A percentile compares a stretch with the other conserved stretches of the same genome.
These are phyloP conservation scores for Plectosphaerella plurivora DNA, from an alignment of 2,329 filamentous ascomycete genomes.

Conservation along the genomic window DNA sequence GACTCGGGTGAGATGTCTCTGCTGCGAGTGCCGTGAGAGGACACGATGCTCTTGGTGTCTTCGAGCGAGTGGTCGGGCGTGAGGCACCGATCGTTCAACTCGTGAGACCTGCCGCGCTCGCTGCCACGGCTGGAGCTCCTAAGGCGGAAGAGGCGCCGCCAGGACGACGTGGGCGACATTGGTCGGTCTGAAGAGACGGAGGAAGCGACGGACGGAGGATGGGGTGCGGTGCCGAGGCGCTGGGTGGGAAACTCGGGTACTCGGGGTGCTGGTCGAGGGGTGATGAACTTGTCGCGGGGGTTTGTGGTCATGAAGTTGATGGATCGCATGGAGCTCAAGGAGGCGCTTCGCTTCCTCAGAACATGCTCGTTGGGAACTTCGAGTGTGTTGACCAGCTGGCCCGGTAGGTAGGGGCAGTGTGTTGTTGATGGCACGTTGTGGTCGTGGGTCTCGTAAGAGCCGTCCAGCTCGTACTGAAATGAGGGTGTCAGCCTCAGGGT, in stretches of 20 bases:
- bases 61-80: slow-evolving; percentile 17
- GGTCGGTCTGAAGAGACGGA: slow-evolving; percentile 26
- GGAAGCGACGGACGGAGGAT: slow-evolving; percentile 23
- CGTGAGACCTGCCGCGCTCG: slow-evolving; percentile 26
- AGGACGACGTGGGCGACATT: slow-evolving; percentile 43
- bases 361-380: slow-evolving; percentile 70
- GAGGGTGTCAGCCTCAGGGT: slow-evolving; percentile 18
- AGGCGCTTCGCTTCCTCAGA: slow-evolving; percentile 58
- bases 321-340: slow-evolving; percentile 54
- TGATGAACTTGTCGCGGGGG: slow-evolving; percentile 69
- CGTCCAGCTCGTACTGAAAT: slow-evolving; percentile 74
- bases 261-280: slow-evolving; percentile 48
- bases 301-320: slow-evolving; percentile 70
- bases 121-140: slow-evolving; percentile 28
- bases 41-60: slow-evolving; percentile 24
- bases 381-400: slow-evolving; percentile 81
- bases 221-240: slow-evolving; percentile 25
- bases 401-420: slow-evolving; percentile 79
- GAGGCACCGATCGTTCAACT: slow-evolving; percentile 17
- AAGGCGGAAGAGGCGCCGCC: slow-evolving; percentile 47
- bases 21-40: slow-evolving; percentile 38
- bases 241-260: slow-evolving; percentile 36
- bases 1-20: slow-evolving; percentile 54
- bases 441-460: slow-evolving; percentile 73
- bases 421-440: slow-evolving; percentile 68